A percentile compares a stretch with the other conserved stretches of the same genome.
Evolutionary conservation across 2,329 filamentous ascomycete genomes (phyloP).

Genomic region (Fusarium sp.): DNA sequence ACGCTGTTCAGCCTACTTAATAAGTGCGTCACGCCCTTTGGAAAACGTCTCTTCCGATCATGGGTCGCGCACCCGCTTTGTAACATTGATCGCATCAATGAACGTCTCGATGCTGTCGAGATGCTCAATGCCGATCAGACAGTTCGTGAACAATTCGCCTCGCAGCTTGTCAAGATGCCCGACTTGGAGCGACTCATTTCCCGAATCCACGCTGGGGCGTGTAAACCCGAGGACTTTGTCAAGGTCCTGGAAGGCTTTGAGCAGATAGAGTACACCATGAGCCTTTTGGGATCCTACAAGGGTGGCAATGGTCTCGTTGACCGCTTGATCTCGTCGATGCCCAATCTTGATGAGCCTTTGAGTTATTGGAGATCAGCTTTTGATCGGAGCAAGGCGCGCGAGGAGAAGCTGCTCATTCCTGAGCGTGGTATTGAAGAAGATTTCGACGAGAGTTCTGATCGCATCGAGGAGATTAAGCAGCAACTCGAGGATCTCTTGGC

Average conservation of each 20-base stretch:
- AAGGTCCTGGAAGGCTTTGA: slow-evolving; percentile 95
- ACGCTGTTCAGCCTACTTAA: slow-evolving; percentile 92
- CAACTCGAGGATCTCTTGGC: slow-evolving; percentile 76
- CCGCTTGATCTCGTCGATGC: slow-evolving; percentile 84
- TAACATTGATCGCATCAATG: slow-evolving; percentile 87
- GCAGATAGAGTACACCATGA: slow-evolving; percentile 95
- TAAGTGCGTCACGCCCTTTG: slow-evolving; percentile 93
- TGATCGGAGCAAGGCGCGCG: slow-evolving; percentile 79
- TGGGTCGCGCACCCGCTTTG: slow-evolving; percentile 97
- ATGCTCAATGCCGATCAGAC: slow-evolving; percentile 84
- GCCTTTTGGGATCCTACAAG: slow-evolving; percentile 75
- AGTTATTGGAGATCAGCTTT: slow-evolving; percentile 92
- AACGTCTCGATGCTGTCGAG: slow-evolving; percentile 92
- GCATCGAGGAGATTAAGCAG: slow-evolving; percentile 77
- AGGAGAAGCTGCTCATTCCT: slow-evolving; percentile 84
- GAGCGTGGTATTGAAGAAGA: slow-evolving; percentile 88
- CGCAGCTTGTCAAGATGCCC: slow-evolving; percentile 88
- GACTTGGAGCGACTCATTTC: slow-evolving; percentile 95
- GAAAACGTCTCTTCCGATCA: slow-evolving; percentile 92
- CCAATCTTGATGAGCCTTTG: slow-evolving; percentile 77
- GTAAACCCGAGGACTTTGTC: slow-evolving; percentile 90
- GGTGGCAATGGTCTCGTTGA: slow-evolving; percentile 85
- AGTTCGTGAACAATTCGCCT: slow-evolving; percentile 86
- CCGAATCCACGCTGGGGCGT: slow-evolving; percentile 90
- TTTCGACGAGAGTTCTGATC: slow-evolving; percentile 84